phyloP scores from a whole-genome alignment of 1,139 yeast species.

The Pichia sp. region DNA sequence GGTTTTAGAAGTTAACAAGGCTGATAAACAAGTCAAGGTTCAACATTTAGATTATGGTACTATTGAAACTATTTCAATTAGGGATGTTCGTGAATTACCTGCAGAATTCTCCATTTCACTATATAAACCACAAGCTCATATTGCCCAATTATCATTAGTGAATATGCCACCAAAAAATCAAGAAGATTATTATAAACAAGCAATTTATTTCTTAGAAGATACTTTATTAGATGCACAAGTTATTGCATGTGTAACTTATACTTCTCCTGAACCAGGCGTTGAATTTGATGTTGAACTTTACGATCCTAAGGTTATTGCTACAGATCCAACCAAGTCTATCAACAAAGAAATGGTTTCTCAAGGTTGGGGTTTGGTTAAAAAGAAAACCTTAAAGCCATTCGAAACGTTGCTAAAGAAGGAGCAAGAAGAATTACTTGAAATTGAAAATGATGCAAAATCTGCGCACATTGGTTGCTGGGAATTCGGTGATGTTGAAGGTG shows the following conservation, averaged over 20 bases:
- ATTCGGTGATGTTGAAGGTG: conserved; percentile 68
- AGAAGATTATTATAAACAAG: conserved; percentile 46
- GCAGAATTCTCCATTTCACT: conserved; percentile 39
- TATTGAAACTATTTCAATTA: conserved; percentile 41
- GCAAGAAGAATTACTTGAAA: conserved; percentile 37
- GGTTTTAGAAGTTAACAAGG: conserved; percentile 46
- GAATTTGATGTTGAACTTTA: conserved; percentile 51
- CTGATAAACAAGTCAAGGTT: conserved; percentile 43
- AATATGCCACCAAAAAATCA: conserved; percentile 61
- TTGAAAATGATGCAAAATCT: conserved; percentile 45
- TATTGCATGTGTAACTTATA: conserved; percentile 50
- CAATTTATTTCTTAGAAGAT: conserved; percentile 53
- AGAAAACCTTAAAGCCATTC: conserved; percentile 32
- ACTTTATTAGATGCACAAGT: conserved; percentile 49
- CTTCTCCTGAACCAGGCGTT: conserved; percentile 36
- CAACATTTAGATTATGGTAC: conserved; percentile 66
- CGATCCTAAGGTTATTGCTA: conserved; percentile 51
- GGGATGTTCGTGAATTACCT: conserved; percentile 52
- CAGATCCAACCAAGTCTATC: conserved; percentile 55
- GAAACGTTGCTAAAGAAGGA: conserved; percentile 35
- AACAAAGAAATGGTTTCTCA: conserved; percentile 56
- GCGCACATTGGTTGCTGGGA: conserved; percentile 71
- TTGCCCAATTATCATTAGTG: conserved; percentile 51
- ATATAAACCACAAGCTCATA: conserved; percentile 53
- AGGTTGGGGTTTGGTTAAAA: conserved; percentile 62